Base-by-base conservation (phyloP, 1,139 yeast species). In the Zhuliangozyma parablackwelliae region DNA sequence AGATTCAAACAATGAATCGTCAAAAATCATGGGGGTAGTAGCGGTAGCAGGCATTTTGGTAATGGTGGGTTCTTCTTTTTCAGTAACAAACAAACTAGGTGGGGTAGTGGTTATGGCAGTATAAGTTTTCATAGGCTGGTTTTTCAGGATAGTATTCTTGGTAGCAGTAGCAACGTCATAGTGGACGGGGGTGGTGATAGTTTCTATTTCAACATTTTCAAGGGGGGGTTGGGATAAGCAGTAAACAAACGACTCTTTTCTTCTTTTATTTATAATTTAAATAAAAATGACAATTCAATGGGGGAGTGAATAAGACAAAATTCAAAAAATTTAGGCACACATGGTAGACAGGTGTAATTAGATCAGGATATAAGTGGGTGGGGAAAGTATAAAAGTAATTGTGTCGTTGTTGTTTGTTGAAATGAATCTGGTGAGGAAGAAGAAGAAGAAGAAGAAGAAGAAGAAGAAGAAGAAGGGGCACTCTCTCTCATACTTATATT, bases 291-390 rank as follows among this genome's bases (percentile, higher is more conserved):
- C 16, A 16, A 16, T 16, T 16, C 16, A 16, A 16, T 3, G 16
- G 16, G 16, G 16, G 16, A 4, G 16, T 26, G 11, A 7, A 6
- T 26, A 9, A 26, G 10, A 26, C 10, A 26, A 21, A 24, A 32
- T 12, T 35, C 25, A 33, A 45, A 42, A 35, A 50, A 56, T 60
- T 63, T 62, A 63, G 52, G 64, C 65, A 59, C 62, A 61, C 69
- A 63, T 63, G 49, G 53, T 57, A 45, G 39, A 39, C 38, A 37
- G 36, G 31, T 35, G 26, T 27, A 26, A 30, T 32, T 11, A 10
- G 24, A 11, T 35, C 35, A 34, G 38, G 31, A 35, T 37, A 44
- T 23, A 38, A 35, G 38, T 36, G 35, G 35, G 35, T 35, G 33
- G 42, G 47, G 47, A 47, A 45, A 41, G 39, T 42, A 35, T 35